Percentiles rank a stretch among this genome's conserved stretches.
phyloP scores from a whole-genome alignment of 345 rosid species.

The Camelina hispida region DNA sequence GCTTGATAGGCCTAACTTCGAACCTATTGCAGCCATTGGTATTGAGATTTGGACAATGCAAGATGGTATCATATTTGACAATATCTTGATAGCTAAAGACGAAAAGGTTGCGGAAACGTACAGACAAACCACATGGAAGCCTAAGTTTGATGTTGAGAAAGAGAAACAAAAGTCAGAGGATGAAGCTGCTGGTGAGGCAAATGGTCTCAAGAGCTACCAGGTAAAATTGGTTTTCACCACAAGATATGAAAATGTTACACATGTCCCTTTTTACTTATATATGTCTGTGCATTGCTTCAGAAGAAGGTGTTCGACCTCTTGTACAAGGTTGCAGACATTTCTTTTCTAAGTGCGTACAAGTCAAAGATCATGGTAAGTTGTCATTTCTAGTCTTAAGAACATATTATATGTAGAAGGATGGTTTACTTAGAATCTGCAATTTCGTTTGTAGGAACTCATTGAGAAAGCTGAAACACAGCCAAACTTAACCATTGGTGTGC shows the following conservation, averaged over 20 bases:
- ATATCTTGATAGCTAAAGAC: constrained; percentile 64
- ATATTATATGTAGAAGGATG: background rate
- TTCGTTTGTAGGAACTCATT: constrained; percentile 55
- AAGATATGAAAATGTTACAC: background rate
- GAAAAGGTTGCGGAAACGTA: constrained; percentile 62
- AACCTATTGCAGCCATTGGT: constrained; percentile 82
- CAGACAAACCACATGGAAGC: constrained; percentile 60
- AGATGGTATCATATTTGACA: constrained; percentile 79
- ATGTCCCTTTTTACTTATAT: background rate
- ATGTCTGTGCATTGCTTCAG: constrained; percentile 41
- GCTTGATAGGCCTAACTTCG: constrained; percentile 69
- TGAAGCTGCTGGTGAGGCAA: constrained; percentile 50
- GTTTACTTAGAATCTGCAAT: background rate
- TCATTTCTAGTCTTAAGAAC: background rate
- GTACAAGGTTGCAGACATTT: constrained; percentile 71
- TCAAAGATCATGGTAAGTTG: constrained; percentile 59
- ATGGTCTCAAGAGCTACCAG: constrained; percentile 50
- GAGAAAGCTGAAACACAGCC: constrained; percentile 77
- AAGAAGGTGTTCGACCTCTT: constrained; percentile 65
- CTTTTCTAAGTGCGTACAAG: constrained; percentile 63
- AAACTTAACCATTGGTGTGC: constrained; percentile 59
- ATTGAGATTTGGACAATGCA: constrained; percentile 97
- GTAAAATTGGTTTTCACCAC: constrained; percentile 27
- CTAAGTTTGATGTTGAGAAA: constrained; percentile 68
- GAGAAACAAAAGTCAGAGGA: constrained; percentile 75